Percentiles rank a stretch among this genome's conserved stretches.
phyloP scores from a whole-genome alignment of 805 yeast genomes.

The Pichia pseudocactophila region DNA sequence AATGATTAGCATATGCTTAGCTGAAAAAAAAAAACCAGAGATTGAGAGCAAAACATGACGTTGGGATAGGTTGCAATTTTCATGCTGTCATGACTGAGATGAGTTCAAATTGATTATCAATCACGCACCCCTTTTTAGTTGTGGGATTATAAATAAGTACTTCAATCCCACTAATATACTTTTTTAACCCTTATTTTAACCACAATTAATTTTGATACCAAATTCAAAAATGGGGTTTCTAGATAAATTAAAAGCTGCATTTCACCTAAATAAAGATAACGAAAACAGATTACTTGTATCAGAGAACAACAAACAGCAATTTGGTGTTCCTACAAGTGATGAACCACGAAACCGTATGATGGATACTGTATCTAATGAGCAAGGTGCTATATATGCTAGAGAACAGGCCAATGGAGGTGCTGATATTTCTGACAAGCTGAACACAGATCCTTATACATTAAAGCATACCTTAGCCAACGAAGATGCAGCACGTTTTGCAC shows the following conservation, averaged over 20 bases:
- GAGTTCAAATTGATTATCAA: no score
- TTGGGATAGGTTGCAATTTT: no score
- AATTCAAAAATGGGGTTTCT: conserved; percentile 9
- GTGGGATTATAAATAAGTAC: no score
- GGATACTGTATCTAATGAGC: conserved; percentile 12
- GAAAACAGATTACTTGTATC: conserved; percentile 9
- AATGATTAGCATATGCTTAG: no score
- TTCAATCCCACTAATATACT: no score
- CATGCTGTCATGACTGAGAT: no score
- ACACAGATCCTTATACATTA: not conserved
- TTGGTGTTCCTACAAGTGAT: conserved; percentile 5
- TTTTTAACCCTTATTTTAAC: no score
- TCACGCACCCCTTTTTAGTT: no score
- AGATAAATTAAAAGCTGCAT: conserved; percentile 5
- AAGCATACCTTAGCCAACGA: conserved; percentile 8
- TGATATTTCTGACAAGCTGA: not conserved
- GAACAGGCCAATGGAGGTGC: not conserved
- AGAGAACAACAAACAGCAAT: conserved; percentile 10
- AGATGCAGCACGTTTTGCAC: conserved; percentile 1
- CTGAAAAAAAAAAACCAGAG: no score
- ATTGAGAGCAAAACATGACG: no score
- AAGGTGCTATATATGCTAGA: conserved; percentile 4
- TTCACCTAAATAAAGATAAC: conserved; percentile 2
- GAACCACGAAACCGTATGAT: conserved; percentile 11
- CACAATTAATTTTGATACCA: no score